Evolutionary conservation across 805 yeast genomes (phyloP).

Genomic region (Teunomyces barrocoloradensis): DNA sequence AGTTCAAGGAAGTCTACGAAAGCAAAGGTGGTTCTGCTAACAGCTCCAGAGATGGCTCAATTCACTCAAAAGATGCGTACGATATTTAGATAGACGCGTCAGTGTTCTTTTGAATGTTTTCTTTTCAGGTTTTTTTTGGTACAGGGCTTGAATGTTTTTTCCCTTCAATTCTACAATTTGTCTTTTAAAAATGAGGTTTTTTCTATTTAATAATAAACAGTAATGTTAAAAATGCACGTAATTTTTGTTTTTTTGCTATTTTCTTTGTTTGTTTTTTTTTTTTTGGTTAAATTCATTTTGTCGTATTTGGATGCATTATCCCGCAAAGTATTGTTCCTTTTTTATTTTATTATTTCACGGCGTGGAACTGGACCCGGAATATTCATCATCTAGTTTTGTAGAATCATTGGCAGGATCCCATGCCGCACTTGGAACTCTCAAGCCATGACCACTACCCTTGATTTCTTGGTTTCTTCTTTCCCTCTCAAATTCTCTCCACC

Average conservation of each 20-base stretch:
- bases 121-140: not conserved
- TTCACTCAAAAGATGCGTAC: slow-evolving; percentile 6
- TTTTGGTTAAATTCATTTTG: too few species aligned
- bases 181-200: slow-evolving; percentile 1
- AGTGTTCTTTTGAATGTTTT: not conserved
- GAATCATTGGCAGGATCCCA: slow-evolving; percentile 44
- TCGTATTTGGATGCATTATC: too few species aligned
- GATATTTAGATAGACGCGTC: not conserved
- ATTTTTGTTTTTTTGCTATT: not conserved
- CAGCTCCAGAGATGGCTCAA: slow-evolving; percentile 10
- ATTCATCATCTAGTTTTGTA: slow-evolving; percentile 21
- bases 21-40: slow-evolving; percentile 23
- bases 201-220: slow-evolving; percentile 4
- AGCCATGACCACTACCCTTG: slow-evolving; percentile 8
- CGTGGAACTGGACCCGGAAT: slow-evolving; percentile 19
- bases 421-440: slow-evolving; percentile 40
- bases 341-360: not conserved
- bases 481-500: slow-evolving; percentile 92
- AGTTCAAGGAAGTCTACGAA: slow-evolving; percentile 31
- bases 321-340: too few species aligned
- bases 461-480: slow-evolving; percentile 45
- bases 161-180: not conserved
- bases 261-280: not conserved
- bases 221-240: not conserved
- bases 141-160: not conserved